A percentile compares a stretch with the other conserved stretches of the same genome.
These are phyloP conservation scores for Parmelia sp. DNA, from an alignment of 495 filamentous ascomycete species.

Conservation along the genomic window DNA sequence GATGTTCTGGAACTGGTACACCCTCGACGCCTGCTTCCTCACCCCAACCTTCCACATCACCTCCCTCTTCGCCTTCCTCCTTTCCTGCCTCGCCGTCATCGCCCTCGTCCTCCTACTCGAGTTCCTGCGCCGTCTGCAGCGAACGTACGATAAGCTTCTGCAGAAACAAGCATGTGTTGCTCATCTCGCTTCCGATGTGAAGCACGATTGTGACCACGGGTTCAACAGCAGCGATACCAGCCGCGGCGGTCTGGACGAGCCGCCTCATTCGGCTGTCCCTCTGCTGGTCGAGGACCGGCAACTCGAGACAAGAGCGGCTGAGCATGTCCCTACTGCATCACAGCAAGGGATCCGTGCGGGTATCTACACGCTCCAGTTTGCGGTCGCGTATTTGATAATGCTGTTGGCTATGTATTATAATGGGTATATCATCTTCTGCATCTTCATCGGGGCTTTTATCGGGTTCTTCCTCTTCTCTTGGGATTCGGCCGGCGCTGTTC, in stretches of 20 bases:
- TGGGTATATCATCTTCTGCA: conserved; percentile 30
- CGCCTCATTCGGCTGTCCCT: conserved; percentile 7
- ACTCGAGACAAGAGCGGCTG: neutral
- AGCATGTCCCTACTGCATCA: neutral
- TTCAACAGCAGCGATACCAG: too few species aligned
- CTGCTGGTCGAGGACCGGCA: neutral
- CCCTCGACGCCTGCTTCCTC: conserved; percentile 62
- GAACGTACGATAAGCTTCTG: conserved; percentile 51
- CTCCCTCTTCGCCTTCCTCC: conserved; percentile 56
- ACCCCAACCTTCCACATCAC: conserved; percentile 58
- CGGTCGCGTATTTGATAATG: conserved; percentile 66
- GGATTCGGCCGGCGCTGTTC: conserved; percentile 3
- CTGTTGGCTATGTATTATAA: conserved; percentile 64
- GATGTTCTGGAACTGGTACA: conserved; percentile 78
- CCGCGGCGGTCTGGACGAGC: too few species aligned
- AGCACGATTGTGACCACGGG: neutral
- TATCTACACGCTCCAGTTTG: conserved; percentile 62
- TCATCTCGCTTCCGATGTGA: neutral
- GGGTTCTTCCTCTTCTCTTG: conserved; percentile 19
- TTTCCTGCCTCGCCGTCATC: conserved; percentile 63
- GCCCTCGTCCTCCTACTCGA: conserved; percentile 58
- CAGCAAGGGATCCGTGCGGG: conserved; percentile 58
- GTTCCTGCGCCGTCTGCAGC: conserved; percentile 50
- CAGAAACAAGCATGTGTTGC: neutral
- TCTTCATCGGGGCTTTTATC: conserved; percentile 16